These are phyloP conservation scores for Pythium aristosporum DNA, from an alignment of 352 stramenopile species.

Conservation along the genomic window DNA sequence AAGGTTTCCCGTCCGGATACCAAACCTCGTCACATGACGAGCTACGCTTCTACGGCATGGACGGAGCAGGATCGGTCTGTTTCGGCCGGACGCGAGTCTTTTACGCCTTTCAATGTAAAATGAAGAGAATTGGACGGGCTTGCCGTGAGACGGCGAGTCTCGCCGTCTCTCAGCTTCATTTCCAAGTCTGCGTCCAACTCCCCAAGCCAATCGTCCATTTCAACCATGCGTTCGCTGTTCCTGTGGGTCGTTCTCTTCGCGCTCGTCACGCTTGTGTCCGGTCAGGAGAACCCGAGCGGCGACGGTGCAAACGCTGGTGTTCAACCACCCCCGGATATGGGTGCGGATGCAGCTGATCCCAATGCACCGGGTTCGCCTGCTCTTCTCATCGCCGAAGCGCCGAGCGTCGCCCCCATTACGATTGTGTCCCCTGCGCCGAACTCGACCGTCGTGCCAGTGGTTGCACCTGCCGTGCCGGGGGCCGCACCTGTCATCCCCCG, in stretches of 20 bases:
- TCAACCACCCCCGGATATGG: not conserved
- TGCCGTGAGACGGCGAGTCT: not conserved
- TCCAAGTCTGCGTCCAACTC: not conserved
- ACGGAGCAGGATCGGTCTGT: not conserved
- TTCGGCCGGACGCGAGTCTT: not conserved
- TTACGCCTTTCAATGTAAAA: not conserved
- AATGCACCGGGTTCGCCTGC: not conserved
- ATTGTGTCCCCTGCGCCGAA: not conserved
- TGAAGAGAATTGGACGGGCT: not conserved
- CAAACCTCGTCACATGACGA: not conserved
- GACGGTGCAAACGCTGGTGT: not conserved
- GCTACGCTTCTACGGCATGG: conserved; percentile 6
- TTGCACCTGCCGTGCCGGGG: not conserved
- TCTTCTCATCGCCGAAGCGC: not conserved
- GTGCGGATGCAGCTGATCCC: not conserved
- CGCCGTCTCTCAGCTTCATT: not conserved
- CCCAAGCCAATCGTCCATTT: not conserved
- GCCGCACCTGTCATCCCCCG: not conserved
- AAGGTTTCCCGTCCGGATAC: too few species aligned
- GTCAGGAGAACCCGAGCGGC: conserved; percentile 5
- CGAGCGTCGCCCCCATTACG: conserved; percentile 7
- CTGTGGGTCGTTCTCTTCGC: conserved; percentile 17
- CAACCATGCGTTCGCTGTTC: conserved; percentile 15
- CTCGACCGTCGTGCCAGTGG: not conserved
- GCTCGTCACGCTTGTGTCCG: conserved; percentile 8